Evolutionary conservation across 2,329 filamentous ascomycete genomes (phyloP), one percentile per base, ranked within the genome.

Genomic region (Trichoderma brevicompactum): DNA sequence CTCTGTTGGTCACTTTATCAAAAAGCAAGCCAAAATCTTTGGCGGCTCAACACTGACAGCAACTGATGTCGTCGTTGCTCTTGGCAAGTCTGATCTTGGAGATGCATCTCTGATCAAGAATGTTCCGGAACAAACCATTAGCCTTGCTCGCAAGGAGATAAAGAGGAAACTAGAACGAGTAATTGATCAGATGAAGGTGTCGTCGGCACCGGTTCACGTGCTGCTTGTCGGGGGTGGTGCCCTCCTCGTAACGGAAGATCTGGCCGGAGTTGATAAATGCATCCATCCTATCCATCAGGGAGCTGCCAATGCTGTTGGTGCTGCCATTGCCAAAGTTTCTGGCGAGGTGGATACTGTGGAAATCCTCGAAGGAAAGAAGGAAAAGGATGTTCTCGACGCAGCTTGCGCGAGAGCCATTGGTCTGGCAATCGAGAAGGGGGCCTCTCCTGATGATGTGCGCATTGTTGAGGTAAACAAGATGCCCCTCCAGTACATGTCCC

Each of bases 241-340:
- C 0, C 77, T 87, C 0, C 72, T 87, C 2, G 81, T 82, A 2
- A 79, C 81, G 1, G 77, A 82, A 5, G 69, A 76, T 0, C 76
- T 87, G 7, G 74, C 77, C 0, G 84, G 83, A 0, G 84, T 85
- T 0, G 77, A 79, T 7, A 76, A 82, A 67, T 80, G 82, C 64
- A 81, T 84, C 7, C 76, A 79, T 5, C 85, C 85, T 0, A 78
- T 81, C 2, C 82, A 81, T 56, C 78, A 84, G 36, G 83, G 83
- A 64, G 84, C 83, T 0, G 85, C 85, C 3, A 88, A 88, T 71
- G 85, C 86, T 0, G 82, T 88, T 2, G 86, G 86, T 6, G 85
- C 86, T 0, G 86, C 86, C 0, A 85, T 86, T 38, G 83, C 83
- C 2, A 83, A 83, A 61, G 81, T 86, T 0, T 80, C 81, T 2